Base-by-base conservation (phyloP, 257 asterid genomes). In the Solanum megistacrolobum region DNA sequence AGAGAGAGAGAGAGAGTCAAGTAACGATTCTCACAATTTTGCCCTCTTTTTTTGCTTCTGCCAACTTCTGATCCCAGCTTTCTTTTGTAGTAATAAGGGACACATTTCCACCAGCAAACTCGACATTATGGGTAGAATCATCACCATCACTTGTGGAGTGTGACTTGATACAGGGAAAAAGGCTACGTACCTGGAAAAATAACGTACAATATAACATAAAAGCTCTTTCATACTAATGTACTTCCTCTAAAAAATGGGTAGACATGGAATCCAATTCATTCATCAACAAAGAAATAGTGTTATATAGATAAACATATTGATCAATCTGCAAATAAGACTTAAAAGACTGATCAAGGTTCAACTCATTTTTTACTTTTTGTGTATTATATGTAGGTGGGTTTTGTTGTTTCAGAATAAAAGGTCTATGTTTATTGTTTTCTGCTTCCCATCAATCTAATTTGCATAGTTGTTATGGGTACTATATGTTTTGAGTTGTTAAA, bases 91-190 rank as follows among this genome's bases (percentile, higher is more conserved):
- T 92, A 90, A 96, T 73, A 86, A 96, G 95, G 65, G 92, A 95
- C 91, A 96, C 98, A 89, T 96, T 96, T 88, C 99, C 99, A 90
- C 98, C 98, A 20, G 94, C 87, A 71, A 96, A 83, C 88, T 95
- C 95, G 84, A 92, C 92, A 55, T 90, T 74, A 84, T 90, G 93
- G 38, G 91, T 93, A 79, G 95, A 91, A 55, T 93, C 93, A 84
- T 92, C 95, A 20, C 86, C 93, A 71, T 89, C 96, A 85, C 66
- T 86, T 31, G 31, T 88, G 27, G 84, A 14, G 23, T 12, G 83
- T 32, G 82, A 29, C 73, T 72, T 82, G 68, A 82, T 46, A 48
- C 85, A 82, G 39, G 69, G 7, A 21, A 82, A 82, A 48, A 82
- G 69, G 85, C 18, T 31, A 48, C 66, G 85, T 29, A 82, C 43